Conservation (phyloP, 768 basidiomycete genomes). For the Suillus spraguei region DNA sequence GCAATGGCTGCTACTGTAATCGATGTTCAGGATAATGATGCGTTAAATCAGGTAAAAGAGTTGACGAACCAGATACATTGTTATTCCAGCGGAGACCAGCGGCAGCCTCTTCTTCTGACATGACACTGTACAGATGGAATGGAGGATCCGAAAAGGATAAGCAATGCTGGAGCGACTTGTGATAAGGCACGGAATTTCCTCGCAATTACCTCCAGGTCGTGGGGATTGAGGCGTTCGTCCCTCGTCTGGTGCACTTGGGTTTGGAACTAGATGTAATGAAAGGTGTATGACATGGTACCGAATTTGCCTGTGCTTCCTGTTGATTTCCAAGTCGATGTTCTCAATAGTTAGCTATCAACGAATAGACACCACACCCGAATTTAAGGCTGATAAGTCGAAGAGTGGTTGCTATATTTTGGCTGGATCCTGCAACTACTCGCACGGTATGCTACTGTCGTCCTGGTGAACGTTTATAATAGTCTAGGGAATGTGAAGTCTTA, state of each 20-base stretch:
- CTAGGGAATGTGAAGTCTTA: neutral
- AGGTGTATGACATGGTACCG: neutral
- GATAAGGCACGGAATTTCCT: neutral
- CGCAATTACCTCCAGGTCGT: neutral
- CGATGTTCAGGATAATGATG: neutral
- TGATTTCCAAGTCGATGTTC: neutral
- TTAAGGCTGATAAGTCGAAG: neutral
- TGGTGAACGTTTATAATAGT: slow-evolving; percentile 1
- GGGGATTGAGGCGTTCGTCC: neutral
- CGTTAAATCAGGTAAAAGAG: neutral
- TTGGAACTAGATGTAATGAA: neutral
- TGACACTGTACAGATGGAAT: neutral
- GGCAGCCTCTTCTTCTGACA: neutral
- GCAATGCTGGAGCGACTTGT: neutral
- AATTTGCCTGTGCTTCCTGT: neutral
- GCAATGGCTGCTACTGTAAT: neutral
- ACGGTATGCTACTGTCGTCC: slow-evolving; percentile 1
- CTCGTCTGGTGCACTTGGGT: neutral
- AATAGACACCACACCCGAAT: neutral
- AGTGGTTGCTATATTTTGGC: neutral
- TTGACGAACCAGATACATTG: neutral
- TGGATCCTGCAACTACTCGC: neutral
- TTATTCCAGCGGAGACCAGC: neutral
- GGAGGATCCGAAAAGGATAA: neutral
- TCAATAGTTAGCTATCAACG: neutral